Evolutionary conservation across 148 eudicot species (phyloP), one percentile per base, ranked within the genome.

Genomic region (Dysphania ambrosioides): DNA sequence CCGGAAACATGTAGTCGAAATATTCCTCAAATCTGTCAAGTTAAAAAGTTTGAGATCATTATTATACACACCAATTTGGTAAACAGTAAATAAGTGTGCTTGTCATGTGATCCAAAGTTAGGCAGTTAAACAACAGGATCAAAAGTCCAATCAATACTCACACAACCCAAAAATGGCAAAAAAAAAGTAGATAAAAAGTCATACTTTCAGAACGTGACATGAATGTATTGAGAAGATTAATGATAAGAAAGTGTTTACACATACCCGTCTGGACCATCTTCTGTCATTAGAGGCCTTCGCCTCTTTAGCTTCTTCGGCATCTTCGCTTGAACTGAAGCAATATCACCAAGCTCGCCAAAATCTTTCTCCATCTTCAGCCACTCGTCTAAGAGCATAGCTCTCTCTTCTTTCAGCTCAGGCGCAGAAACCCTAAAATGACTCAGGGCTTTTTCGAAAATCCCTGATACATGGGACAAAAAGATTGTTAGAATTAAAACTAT

Each of bases 241-340:
- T 18, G 21, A 59, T 35, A 53, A 24, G 44, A 58, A 76, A 65
- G 53, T 1, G 65, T 49, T 41, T 44, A n/a, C 49, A 13, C 90
- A 82, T 91, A 91, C 95, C 95, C 93, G 41, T 93, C 79, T 30
- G 93, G 89, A 67, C 97, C 98, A 79, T 95, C 97, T 66, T 90
- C 97, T 2, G 87, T 86, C 47, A 84, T 84, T 6, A 95, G 71
- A 64, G 86, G 93, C 63, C 96, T 84, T 38, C 88, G 76, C 86
- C 89, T 88, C 80, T 92, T 95, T 66, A 95, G 92, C 77, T 95
- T 95, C 91, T 95, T 95, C 4, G 98, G 98, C 86, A 90, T 77
- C 81, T 92, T 95, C 23, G 72, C 85, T 53, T 82, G 85, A 51
- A 90, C 96, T 61, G 78, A 77, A 66, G 76, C 63, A 27, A 80